A percentile compares a stretch with the other conserved stretches of the same genome.
Evolutionary conservation across 2,329 filamentous ascomycete genomes (phyloP).

Genomic region (Trichoderma endophyticum): DNA sequence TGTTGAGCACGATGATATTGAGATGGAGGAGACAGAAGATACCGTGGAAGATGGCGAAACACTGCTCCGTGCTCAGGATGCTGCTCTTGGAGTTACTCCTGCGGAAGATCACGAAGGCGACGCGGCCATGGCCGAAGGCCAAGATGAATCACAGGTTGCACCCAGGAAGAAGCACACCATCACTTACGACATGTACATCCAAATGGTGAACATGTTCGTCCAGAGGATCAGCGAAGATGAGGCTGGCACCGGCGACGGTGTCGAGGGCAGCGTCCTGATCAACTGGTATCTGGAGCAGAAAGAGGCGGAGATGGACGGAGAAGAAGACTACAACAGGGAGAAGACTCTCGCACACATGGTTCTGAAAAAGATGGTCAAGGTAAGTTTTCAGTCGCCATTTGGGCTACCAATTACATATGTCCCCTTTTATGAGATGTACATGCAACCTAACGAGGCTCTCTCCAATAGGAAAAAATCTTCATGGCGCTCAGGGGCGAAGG

Average conservation of each 20-base stretch:
- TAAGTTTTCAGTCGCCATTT: slow-evolving; percentile 42
- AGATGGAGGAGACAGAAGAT: slow-evolving; percentile 76
- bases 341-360: slow-evolving; percentile 75
- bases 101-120: slow-evolving; percentile 48
- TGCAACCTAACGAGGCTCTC: slow-evolving; percentile 34
- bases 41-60: slow-evolving; percentile 45
- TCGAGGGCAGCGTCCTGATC: slow-evolving; percentile 76
- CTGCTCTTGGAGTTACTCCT: slow-evolving; percentile 45
- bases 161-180: slow-evolving; percentile 72
- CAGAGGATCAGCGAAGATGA: slow-evolving; percentile 83
- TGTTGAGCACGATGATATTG: slow-evolving; percentile 95
- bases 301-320: slow-evolving; percentile 74
- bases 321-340: slow-evolving; percentile 79
- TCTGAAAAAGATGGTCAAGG: slow-evolving; percentile 93
- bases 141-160: slow-evolving; percentile 29
- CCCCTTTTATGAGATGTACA: not conserved
- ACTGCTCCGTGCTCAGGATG: slow-evolving; percentile 39
- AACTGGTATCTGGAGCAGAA: slow-evolving; percentile 91
- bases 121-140: slow-evolving; percentile 38
- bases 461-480: slow-evolving; percentile 77
- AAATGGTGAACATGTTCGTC: slow-evolving; percentile 83
- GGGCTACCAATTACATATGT: slow-evolving; percentile 47
- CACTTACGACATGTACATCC: slow-evolving; percentile 91
- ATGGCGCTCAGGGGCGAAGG: slow-evolving; percentile 70
- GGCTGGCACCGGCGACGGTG: slow-evolving; percentile 69